phyloP scores from a whole-genome alignment of 768 basidiomycete genomes.

The Pleurotus platypus region DNA sequence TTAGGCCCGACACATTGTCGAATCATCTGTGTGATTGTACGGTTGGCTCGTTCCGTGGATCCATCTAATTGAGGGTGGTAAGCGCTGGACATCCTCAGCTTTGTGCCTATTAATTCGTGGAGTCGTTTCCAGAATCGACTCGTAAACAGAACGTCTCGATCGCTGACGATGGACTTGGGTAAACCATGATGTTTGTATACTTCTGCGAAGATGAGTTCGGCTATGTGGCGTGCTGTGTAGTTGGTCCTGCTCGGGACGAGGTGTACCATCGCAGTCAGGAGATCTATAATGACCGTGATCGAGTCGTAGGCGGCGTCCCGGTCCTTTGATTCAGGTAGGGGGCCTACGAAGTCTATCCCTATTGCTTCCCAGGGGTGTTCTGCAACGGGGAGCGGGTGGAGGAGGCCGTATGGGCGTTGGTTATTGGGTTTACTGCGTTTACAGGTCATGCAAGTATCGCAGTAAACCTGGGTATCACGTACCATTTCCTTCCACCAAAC shows the following conservation, averaged over 20 bases:
- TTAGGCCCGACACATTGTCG: slow-evolving; percentile 16
- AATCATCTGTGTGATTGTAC: slow-evolving; percentile 26
- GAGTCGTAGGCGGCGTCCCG: slow-evolving; percentile 17
- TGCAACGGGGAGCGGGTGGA: slow-evolving; percentile 17
- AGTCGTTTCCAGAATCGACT: slow-evolving; percentile 12
- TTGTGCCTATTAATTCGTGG: slow-evolving; percentile 15
- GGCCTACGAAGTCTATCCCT: slow-evolving; percentile 27
- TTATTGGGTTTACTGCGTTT: slow-evolving; percentile 12
- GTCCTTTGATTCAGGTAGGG: slow-evolving; percentile 20
- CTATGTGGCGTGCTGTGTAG: background rate
- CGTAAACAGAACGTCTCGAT: slow-evolving; percentile 17
- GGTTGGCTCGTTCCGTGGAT: slow-evolving; percentile 26
- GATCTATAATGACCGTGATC: slow-evolving; percentile 20
- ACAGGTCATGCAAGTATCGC: slow-evolving; percentile 23
- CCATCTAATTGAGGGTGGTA: slow-evolving; percentile 20
- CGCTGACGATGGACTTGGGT: slow-evolving; percentile 19
- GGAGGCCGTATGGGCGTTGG: slow-evolving; percentile 11
- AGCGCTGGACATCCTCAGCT: slow-evolving; percentile 25
- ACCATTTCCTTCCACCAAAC: slow-evolving; percentile 21
- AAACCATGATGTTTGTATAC: slow-evolving; percentile 29
- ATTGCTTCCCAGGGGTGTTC: slow-evolving; percentile 21
- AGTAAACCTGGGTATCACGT: slow-evolving; percentile 18
- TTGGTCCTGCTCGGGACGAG: slow-evolving; percentile 9
- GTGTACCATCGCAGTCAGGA: slow-evolving; percentile 16
- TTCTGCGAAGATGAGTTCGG: slow-evolving; percentile 13